Evolutionary conservation across 139 green algal genomes (phyloP), one percentile per base, ranked within the genome.

Genomic region (Chlamydomonas asymmetrica): DNA sequence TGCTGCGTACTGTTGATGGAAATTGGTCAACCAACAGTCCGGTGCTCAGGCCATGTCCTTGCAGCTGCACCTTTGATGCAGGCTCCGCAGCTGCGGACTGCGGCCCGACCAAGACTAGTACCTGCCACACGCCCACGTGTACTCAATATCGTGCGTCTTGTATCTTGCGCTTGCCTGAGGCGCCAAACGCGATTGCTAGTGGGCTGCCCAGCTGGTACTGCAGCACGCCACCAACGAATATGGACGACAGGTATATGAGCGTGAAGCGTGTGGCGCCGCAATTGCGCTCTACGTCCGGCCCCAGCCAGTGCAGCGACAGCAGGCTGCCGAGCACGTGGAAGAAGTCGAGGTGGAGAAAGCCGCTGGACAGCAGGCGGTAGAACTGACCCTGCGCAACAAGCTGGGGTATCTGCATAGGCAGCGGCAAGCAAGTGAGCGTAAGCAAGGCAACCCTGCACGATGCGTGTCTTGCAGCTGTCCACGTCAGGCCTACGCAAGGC

Each of bases 221-320:
- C 39, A 32, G 4, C 31, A 5, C 54, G 41, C 56, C 23, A 40
- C 70, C 70, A 9, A 27, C 40, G 18, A 76, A 0, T 2, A 76
- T 27, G 18, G 40, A 29, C 48, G 29, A 5, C 39, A 68, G 29
- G 54, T 68, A 76, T 39, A 76, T 68, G 57, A 52, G 48, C 7
- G 70, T 41, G 70, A 76, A 76, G 39, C 70, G 70, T 29, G 40
- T 40, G 22, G 56, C 56, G 6, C 70, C 70, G 3, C 22, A 10
- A 3, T 56, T 57, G 6, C 40, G 37, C 70, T 76, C 70, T 31
- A 76, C 29, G 13, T 39, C 31, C 2, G 70, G 70, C 10, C 70
- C 70, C 70, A 76, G 31, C 70, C 70, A 76, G 70, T 76, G 70
- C 39, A 76, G 29, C 29, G 70, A 32, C n/a, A 76, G 70, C 20